These are phyloP conservation scores for Zygnema cylindricum DNA, from an alignment of 139 green algal genomes.

Conservation along the genomic window DNA sequence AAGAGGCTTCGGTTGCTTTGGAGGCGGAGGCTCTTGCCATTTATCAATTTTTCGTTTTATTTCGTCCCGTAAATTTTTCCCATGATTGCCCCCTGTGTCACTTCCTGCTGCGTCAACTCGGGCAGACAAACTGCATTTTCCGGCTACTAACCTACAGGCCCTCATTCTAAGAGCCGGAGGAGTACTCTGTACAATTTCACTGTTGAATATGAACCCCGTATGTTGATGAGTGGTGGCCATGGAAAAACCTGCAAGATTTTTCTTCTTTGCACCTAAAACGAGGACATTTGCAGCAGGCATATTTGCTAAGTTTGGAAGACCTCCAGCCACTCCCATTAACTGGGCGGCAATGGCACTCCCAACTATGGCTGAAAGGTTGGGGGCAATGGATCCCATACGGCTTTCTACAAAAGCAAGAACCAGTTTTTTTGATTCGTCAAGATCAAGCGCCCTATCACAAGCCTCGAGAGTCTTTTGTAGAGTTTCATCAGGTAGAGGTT, in stretches of 20 bases:
- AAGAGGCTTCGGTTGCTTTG: constrained; percentile 88
- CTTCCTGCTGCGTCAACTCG: constrained; percentile 88
- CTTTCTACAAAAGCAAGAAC: constrained; percentile 62
- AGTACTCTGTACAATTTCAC: constrained; percentile 69
- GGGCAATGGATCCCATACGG: constrained; percentile 89
- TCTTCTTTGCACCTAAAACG: constrained; percentile 89
- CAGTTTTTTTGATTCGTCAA: constrained; percentile 85
- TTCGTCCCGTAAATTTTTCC: constrained; percentile 72
- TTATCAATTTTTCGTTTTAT: constrained; percentile 95
- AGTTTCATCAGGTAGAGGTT: constrained; percentile 71
- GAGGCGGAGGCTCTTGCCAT: constrained; percentile 96
- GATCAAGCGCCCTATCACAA: constrained; percentile 78
- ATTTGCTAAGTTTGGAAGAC: constrained; percentile 80
- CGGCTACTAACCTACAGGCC: constrained; percentile 79
- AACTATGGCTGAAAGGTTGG: constrained; percentile 89
- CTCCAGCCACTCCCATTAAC: constrained; percentile 83
- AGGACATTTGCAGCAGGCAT: constrained; percentile 96
- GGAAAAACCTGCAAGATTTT: constrained; percentile 84
- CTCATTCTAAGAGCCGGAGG: constrained; percentile 80
- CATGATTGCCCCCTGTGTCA: constrained; percentile 69
- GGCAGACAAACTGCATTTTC: constrained; percentile 91
- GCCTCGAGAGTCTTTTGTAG: constrained; percentile 71
- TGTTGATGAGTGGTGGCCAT: constrained; percentile 72
- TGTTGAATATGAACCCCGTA: constrained; percentile 76
- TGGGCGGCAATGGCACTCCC: constrained; percentile 88